Percentiles rank a stretch among this genome's conserved stretches.
Evolutionary conservation across 805 yeast genomes (phyloP).

Genomic region (Candida anglica): DNA sequence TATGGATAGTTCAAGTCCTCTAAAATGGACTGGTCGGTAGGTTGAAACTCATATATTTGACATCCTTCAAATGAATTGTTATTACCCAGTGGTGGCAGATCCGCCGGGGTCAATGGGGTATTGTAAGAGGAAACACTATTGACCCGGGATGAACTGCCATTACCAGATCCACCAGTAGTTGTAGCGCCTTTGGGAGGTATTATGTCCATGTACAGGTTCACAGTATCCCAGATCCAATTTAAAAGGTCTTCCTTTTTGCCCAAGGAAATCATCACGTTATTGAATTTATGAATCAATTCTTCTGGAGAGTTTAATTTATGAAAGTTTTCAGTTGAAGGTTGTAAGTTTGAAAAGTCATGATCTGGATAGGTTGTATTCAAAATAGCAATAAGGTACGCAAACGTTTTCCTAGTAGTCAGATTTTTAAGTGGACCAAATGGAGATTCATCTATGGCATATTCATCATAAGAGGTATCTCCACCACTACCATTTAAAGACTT

Average conservation of each 20-base stretch:
- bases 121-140: slow-evolving; percentile 14
- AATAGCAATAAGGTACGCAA: slow-evolving; percentile 86
- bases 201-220: slow-evolving; percentile 78
- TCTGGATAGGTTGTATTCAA: slow-evolving; percentile 93
- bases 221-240: slow-evolving; percentile 83
- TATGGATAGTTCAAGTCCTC: slow-evolving; percentile 53
- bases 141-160: slow-evolving; percentile 18
- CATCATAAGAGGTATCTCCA: slow-evolving; percentile 11
- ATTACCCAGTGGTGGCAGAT: slow-evolving; percentile 11
- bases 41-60: slow-evolving; percentile 60
- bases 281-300: slow-evolving; percentile 62
- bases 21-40: slow-evolving; percentile 54
- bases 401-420: slow-evolving; percentile 81
- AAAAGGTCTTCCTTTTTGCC: slow-evolving; percentile 39
- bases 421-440: slow-evolving; percentile 93
- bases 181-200: slow-evolving; percentile 30
- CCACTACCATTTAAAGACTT: slow-evolving; percentile 16
- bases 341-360: slow-evolving; percentile 85
- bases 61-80: slow-evolving; percentile 41
- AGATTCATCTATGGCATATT: slow-evolving; percentile 35
- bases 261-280: slow-evolving; percentile 61
- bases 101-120: slow-evolving; percentile 8
- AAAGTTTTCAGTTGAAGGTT: slow-evolving; percentile 65
- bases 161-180: slow-evolving; percentile 10
- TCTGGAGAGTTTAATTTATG: slow-evolving; percentile 32